phyloP scores from a whole-genome alignment of 805 yeast species.

The Ogataea paraovalis region DNA sequence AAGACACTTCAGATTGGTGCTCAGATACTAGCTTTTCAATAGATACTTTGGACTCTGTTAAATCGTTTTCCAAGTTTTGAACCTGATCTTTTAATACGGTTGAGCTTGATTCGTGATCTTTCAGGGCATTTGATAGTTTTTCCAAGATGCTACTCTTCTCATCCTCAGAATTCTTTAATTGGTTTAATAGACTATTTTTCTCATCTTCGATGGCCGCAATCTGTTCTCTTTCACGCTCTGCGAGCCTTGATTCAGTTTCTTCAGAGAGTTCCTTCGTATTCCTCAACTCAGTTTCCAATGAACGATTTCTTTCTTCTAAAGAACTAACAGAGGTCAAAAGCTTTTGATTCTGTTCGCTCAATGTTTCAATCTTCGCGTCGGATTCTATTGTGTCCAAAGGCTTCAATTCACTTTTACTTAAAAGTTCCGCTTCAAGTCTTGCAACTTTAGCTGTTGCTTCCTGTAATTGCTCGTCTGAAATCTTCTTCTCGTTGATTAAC shows the following conservation, averaged over 20 bases:
- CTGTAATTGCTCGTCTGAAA: constrained; percentile 9
- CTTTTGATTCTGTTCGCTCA: not conserved
- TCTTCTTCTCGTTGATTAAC: constrained; percentile 10
- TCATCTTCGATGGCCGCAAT: not conserved
- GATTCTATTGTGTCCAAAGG: not conserved
- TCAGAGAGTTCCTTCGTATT: not conserved
- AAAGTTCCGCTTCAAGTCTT: constrained; percentile 1
- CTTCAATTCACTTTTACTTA: not conserved
- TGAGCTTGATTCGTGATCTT: not conserved
- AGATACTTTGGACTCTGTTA: not conserved
- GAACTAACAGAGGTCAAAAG: not conserved
- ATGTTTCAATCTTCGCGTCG: not conserved
- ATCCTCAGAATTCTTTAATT: not conserved
- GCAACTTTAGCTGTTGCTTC: constrained; percentile 9
- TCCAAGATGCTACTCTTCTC: not conserved
- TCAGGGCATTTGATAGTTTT: not conserved
- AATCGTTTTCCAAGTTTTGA: not conserved
- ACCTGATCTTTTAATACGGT: not conserved
- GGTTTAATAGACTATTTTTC: not conserved
- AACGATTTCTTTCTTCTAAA: constrained; percentile 2
- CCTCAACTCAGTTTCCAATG: constrained; percentile 4
- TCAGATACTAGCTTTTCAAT: not conserved
- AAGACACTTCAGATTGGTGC: not conserved
- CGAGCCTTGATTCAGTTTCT: constrained; percentile 1
- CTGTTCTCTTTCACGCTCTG: not conserved